Evolutionary conservation across 495 filamentous ascomycete species (phyloP).

Genomic region (Penicillium maclennaniae): DNA sequence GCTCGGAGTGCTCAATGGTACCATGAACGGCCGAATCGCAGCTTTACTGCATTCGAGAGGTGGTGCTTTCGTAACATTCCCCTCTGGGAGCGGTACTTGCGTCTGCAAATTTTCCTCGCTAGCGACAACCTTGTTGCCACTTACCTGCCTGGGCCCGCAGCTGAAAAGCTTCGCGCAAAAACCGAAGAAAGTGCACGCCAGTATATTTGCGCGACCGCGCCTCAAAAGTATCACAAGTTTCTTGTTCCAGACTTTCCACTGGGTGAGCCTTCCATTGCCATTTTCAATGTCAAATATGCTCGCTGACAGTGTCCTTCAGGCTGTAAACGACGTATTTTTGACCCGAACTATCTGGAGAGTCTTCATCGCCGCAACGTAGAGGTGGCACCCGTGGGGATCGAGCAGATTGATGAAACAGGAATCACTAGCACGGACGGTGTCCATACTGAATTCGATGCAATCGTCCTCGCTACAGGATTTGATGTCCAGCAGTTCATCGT

Average conservation of each 20-base stretch:
- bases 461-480: conserved; percentile 52
- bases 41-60: neutral
- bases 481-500: conserved; percentile 34
- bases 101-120: conserved; percentile 28
- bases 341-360: conserved; percentile 44
- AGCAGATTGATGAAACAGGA: conserved; percentile 33
- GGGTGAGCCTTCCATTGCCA: too few species aligned
- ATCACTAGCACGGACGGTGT: conserved; percentile 29
- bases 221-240: conserved; percentile 54
- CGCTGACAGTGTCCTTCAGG: too few species aligned
- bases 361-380: conserved; percentile 47
- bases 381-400: conserved; percentile 45
- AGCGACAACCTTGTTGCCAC: conserved; percentile 23
- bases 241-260: conserved; percentile 52
- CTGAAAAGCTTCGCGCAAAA: conserved; percentile 19
- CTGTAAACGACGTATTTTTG: conserved; percentile 54
- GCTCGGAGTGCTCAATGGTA: conserved; percentile 57
- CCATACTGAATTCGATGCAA: conserved; percentile 46
- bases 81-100: conserved; percentile 25
- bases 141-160: conserved; percentile 14
- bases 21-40: conserved; percentile 26
- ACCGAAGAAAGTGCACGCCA: neutral
- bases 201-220: conserved; percentile 43
- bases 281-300: too few species aligned
- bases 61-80: conserved; percentile 23